Evolutionary conservation across 169 alveolate species (phyloP), one percentile per base, ranked within the genome.

Genomic region (Eimeria necatrix): DNA sequence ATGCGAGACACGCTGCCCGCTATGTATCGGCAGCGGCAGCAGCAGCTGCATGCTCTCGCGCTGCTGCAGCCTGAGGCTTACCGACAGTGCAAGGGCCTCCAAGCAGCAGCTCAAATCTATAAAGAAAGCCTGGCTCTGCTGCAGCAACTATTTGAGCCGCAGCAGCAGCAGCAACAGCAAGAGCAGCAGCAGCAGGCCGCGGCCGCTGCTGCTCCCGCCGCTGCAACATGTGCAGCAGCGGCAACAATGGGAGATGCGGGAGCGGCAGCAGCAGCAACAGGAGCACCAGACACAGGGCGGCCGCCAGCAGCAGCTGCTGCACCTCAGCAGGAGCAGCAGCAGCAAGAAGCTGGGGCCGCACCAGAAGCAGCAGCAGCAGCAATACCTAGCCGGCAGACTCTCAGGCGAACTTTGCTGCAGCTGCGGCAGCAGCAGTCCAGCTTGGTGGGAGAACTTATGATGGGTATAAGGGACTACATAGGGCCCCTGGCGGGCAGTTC

Each of bases 1-100:
- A 20, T 76, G 87, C 87, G 18, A 10, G 22, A 41, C 10, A 73
- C 64, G 20, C 87, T 76, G 61, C 87, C 87, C n/a, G 6, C 64
- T 6, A 76, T 76, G 87, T 76, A 76, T 60, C 5, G 24, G 64
- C 87, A 76, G 87, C n/a, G 78, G 14, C 78, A 14, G n/a, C 12
- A 68, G 46, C 78, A 68, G 78, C 32, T 68, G 46, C n/a, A 68
- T 24, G 78, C 78, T n/a, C 78, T 68, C 78, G 78, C 78, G 78
- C 87, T 76, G 87, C 61, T 76, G 87, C 87, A 76, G 87, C 87
- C 87, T 46, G 87, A 76, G 87, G 64, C 46, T 64, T 76, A 76
- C 87, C 26, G 87, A 76, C 87, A 76, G 61, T 76, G 87, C 87
- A 76, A 18, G 87, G 87, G 87, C 24, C 87, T 76, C 22, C 46